Percentiles rank a stretch among this genome's conserved stretches.
Evolutionary conservation across 2,329 filamentous ascomycete genomes (phyloP).

Genomic region (Sphaerulina musiva): DNA sequence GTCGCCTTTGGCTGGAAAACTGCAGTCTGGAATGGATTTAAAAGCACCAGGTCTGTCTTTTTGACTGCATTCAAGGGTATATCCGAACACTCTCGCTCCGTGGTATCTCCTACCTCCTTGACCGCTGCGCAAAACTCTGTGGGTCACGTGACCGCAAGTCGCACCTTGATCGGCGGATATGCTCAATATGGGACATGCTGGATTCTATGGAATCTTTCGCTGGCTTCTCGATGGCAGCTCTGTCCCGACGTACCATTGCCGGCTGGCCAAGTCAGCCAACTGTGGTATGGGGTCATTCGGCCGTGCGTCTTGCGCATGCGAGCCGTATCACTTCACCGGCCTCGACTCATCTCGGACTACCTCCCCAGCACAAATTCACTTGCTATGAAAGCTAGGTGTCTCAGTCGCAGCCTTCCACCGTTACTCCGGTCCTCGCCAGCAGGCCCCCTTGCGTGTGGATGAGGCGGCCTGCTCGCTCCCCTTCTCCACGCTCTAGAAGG

Average conservation of each 20-base stretch:
- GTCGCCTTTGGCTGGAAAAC: neutral
- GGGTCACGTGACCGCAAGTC: neutral
- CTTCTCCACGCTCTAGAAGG: slow-evolving; percentile 8
- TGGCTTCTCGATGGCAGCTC: too few relatives aligned
- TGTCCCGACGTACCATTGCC: too few relatives aligned
- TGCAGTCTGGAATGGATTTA: neutral
- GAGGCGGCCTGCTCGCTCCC: slow-evolving; percentile 8
- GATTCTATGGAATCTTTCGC: too few relatives aligned
- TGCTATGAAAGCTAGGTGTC: neutral
- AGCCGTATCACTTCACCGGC: neutral
- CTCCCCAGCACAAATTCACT: neutral
- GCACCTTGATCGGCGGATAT: slow-evolving; percentile 2
- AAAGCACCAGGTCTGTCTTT: neutral
- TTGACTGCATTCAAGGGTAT: too few relatives aligned
- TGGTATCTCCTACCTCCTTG: too few relatives aligned
- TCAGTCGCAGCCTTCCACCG: neutral
- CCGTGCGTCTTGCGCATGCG: too few relatives aligned
- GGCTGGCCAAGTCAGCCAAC: too few relatives aligned
- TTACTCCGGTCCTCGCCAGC: neutral
- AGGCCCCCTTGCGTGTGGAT: slow-evolving; percentile 4
- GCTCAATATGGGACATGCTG: neutral
- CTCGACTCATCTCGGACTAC: neutral
- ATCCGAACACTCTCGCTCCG: too few relatives aligned
- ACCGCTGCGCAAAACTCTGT: too few relatives aligned
- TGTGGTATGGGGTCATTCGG: too few relatives aligned